Conservation (phyloP, 169 alveolate genomes). For the Cryptosporidium andersoni region DNA sequence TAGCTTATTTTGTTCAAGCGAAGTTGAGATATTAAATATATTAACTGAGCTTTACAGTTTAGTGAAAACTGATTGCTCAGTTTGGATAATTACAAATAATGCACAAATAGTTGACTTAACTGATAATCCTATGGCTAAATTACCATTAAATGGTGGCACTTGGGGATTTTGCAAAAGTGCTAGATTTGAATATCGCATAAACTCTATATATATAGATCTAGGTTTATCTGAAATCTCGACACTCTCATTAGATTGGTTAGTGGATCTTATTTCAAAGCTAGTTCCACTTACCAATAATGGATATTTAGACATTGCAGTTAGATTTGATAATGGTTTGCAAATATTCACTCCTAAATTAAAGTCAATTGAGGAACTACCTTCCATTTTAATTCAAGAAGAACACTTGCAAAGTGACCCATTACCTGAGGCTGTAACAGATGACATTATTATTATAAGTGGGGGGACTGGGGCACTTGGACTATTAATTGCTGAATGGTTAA, state of each 20-base stretch:
- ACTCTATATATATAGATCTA: constrained; percentile 9
- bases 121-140: background rate
- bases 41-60: background rate
- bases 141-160: constrained; percentile 21
- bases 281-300: background rate
- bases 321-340: background rate
- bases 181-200: constrained; percentile 41
- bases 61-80: background rate
- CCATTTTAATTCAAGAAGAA: background rate
- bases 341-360: constrained; percentile 16
- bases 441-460: constrained; percentile 68
- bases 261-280: background rate
- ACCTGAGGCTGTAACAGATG: background rate
- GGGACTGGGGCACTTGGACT: constrained; percentile 78
- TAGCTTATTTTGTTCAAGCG: constrained; percentile 6
- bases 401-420: background rate
- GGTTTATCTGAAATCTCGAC: background rate
- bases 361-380: background rate
- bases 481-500: constrained; percentile 76
- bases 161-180: constrained; percentile 43
- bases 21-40: constrained; percentile 26
- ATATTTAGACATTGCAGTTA: constrained; percentile 11
- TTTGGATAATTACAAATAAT: constrained; percentile 40
- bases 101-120: background rate
- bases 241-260: too few species aligned